Conservation (phyloP, 2,329 filamentous ascomycete genomes). For the Sporothrix brunneoviolacea region DNA sequence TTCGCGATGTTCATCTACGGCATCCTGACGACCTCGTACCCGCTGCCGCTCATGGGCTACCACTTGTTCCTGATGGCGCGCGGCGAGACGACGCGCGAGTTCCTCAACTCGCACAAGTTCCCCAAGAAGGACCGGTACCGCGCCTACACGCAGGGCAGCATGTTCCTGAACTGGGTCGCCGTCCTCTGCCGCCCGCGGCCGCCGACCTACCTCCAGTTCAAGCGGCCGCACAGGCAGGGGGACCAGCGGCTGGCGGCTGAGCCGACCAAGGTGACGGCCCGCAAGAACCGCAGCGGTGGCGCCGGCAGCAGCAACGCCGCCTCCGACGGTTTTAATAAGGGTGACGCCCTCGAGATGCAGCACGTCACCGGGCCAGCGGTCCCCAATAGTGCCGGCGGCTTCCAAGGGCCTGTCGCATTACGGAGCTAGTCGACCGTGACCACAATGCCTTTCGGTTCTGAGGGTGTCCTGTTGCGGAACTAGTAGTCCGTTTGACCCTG, state of each 20-base stretch:
- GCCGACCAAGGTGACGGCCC: constrained; percentile 29
- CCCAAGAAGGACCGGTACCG: constrained; percentile 83
- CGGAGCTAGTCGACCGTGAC: not conserved
- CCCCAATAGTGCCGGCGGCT: not conserved
- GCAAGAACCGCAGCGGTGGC: not conserved
- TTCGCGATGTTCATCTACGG: constrained; percentile 88
- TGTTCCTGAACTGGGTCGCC: constrained; percentile 70
- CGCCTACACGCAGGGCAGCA: constrained; percentile 74
- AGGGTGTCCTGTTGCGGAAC: no score
- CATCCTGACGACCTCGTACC: constrained; percentile 68
- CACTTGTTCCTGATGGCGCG: constrained; percentile 86
- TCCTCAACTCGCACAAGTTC: constrained; percentile 94
- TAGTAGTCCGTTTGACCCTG: no score
- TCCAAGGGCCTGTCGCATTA: constrained; percentile 11
- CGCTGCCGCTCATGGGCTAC: constrained; percentile 75
- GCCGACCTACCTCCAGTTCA: constrained; percentile 86
- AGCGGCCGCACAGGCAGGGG: constrained; percentile 65
- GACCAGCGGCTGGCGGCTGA: constrained; percentile 70
- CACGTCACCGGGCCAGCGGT: constrained; percentile 44
- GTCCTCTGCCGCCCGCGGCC: constrained; percentile 78
- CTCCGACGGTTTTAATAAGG: constrained; percentile 33
- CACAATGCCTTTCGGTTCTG: not conserved
- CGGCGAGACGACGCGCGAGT: constrained; percentile 93
- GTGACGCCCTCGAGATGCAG: constrained; percentile 65
- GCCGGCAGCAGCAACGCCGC: constrained; percentile 36